Conservation (phyloP, 106 monocot species). For the Allium fistulosum region DNA sequence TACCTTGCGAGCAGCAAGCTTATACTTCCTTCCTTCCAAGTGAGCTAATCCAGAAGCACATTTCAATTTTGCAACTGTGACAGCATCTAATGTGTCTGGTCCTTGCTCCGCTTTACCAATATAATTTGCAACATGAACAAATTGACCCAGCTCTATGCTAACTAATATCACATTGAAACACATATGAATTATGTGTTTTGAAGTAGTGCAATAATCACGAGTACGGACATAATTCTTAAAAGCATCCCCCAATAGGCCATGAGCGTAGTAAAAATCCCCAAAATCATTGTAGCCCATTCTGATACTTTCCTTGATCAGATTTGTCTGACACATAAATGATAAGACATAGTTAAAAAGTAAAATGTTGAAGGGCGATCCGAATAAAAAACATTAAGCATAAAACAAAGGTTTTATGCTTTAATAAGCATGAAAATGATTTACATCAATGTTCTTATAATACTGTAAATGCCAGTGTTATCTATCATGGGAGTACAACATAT, state of each 20-base stretch:
- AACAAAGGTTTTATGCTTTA: neutral
- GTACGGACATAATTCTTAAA: constrained; percentile 89
- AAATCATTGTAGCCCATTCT: constrained; percentile 98
- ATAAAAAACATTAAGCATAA: neutral
- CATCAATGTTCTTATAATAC: neutral
- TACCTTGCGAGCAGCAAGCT: constrained; percentile 96
- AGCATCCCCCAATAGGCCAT: constrained; percentile 81
- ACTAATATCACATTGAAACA: constrained; percentile 89
- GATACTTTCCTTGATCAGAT: constrained; percentile 96
- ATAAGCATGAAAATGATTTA: neutral
- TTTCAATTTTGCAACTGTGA: constrained; percentile 61
- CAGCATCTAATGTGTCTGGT: constrained; percentile 51
- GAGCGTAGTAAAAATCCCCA: constrained; percentile 88
- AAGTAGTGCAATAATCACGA: constrained; percentile 93
- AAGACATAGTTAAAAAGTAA: neutral
- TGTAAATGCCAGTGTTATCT: no score
- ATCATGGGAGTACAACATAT: no score
- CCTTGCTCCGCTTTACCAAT: constrained; percentile 90
- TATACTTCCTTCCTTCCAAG: constrained; percentile 83
- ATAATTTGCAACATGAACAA: constrained; percentile 85
- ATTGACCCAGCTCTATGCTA: constrained; percentile 91
- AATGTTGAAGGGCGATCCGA: neutral
- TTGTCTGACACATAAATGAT: constrained; percentile 55
- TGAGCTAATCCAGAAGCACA: constrained; percentile 86
- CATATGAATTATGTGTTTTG: constrained; percentile 94